Evolutionary conservation across 2,329 filamentous ascomycete genomes (phyloP), one percentile per base, ranked within the genome.

Genomic region (Spiromastix sp.): DNA sequence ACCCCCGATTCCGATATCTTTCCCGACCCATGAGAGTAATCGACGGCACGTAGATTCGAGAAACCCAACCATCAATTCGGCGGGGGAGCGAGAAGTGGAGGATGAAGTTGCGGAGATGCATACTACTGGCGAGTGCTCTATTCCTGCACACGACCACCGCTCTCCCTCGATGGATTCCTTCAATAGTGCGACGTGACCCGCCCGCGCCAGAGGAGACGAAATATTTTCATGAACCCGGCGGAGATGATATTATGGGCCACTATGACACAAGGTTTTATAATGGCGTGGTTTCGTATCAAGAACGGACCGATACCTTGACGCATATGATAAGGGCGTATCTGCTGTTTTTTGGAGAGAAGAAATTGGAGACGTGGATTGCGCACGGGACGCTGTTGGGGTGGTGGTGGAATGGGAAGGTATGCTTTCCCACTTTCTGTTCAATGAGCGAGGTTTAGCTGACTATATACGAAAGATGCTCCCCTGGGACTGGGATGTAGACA

Each of bases 401-500:
- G 85, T 91, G 82, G 81, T 93, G 85, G 85, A 89, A 85, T 54
- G 67, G 67, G 37, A 66, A 67, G 59, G 70, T 72, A 55, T n/a
- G 42, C 31, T n/a, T 26, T 15, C 11, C 19, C 17, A n/a, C 15
- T 35, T 18, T 6, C 12, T 19, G 17, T 4, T 34, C 30, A 6
- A 28, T 3, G 19, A 29, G 15, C 13, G 13, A 17, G 9, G 11
- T 12, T 36, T 36, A 34, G 21, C 16, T 11, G 29, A 24, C 20
- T 4, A 12, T 32, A 12, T 31, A 27, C n/a, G 16, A 15, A 61
- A 75, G 59, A 77, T 84, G 52, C 75, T 87, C 63, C 82, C 83
- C 1, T 87, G 83, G 83, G 84, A 91, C 57, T 82, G 77, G 64
- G 85, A 93, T 56, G 66, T 91, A 30, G 85, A 93, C 57, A 82